Percentiles rank a stretch among this genome's conserved stretches.
Conservation (phyloP, 352 stramenopile genomes). For the Blastocystis sp. region DNA sequence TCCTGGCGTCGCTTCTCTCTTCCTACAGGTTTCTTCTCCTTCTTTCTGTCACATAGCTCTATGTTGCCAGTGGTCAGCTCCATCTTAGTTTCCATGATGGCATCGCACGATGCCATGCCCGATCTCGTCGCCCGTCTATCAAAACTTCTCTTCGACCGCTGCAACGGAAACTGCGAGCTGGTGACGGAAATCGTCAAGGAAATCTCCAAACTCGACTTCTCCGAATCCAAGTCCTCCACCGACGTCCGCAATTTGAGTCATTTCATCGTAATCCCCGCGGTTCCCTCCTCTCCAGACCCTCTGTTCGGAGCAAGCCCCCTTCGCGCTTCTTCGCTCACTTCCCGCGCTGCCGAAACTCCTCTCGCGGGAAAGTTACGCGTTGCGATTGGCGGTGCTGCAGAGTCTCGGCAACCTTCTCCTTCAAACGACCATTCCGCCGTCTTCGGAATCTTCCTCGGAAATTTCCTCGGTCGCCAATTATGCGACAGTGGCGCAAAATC, state of each 20-base stretch:
- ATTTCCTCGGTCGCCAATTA: neutral
- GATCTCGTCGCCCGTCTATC: neutral
- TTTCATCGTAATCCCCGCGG: neutral
- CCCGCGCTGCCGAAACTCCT: neutral
- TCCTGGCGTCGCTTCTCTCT: slow-evolving; percentile 13
- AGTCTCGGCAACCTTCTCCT: neutral
- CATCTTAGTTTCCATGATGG: neutral
- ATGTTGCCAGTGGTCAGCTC: neutral
- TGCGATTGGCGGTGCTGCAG: slow-evolving; percentile 9
- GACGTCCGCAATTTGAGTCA: neutral
- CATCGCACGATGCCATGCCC: neutral
- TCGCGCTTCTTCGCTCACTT: slow-evolving; percentile 7
- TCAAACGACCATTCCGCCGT: neutral
- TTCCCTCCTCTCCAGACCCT: neutral
- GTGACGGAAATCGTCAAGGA: slow-evolving; percentile 23
- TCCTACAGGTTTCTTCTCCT: neutral
- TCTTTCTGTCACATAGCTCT: neutral
- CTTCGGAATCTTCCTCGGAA: neutral
- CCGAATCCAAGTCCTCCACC: neutral
- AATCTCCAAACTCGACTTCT: neutral
- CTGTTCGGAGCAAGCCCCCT: slow-evolving; percentile 26
- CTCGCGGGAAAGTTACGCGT: neutral
- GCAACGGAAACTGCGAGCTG: neutral
- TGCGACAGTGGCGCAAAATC: neutral
- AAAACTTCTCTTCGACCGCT: neutral